A percentile compares a stretch with the other conserved stretches of the same genome.
phyloP scores from a whole-genome alignment of 2,329 filamentous ascomycete genomes.

The Lasiodiplodia theobromae region DNA sequence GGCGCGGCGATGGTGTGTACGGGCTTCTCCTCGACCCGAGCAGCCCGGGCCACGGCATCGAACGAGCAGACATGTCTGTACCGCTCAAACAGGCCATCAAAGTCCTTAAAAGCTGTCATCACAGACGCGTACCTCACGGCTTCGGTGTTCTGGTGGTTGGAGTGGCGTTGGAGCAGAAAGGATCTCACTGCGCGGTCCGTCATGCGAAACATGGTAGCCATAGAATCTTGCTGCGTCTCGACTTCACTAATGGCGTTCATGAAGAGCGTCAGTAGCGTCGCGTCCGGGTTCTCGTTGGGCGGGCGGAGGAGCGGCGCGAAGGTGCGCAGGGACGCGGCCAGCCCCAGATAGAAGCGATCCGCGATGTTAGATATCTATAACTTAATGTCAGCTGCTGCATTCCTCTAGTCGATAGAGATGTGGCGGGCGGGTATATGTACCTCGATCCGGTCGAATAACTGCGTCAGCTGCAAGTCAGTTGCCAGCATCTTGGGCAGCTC shows the following conservation, averaged over 20 bases:
- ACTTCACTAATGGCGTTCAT: slow-evolving; percentile 43
- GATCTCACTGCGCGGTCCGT: no score
- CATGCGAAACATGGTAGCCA: no score
- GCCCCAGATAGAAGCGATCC: slow-evolving; percentile 46
- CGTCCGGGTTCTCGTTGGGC: slow-evolving; percentile 45
- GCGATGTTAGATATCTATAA: slow-evolving; percentile 49
- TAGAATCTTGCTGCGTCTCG: no score
- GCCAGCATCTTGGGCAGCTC: neutral
- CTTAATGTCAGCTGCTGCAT: no score
- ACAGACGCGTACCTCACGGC: no score
- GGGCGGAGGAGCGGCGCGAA: slow-evolving; percentile 47
- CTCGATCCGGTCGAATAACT: slow-evolving; percentile 49
- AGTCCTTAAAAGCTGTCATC: no score
- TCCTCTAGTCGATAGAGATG: no score
- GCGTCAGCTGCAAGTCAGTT: neutral
- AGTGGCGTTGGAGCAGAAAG: no score
- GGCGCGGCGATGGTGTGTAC: slow-evolving; percentile 43
- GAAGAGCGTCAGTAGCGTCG: slow-evolving; percentile 53
- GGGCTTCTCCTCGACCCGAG: slow-evolving; percentile 38
- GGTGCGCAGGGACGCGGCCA: slow-evolving; percentile 34
- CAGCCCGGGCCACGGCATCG: slow-evolving; percentile 7
- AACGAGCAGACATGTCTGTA: slow-evolving; percentile 12
- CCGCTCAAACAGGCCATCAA: no score
- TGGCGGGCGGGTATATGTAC: slow-evolving; percentile 27
- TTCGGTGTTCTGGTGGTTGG: no score